These are phyloP conservation scores for Turritis glabra DNA, from an alignment of 345 rosid species.

Conservation along the genomic window DNA sequence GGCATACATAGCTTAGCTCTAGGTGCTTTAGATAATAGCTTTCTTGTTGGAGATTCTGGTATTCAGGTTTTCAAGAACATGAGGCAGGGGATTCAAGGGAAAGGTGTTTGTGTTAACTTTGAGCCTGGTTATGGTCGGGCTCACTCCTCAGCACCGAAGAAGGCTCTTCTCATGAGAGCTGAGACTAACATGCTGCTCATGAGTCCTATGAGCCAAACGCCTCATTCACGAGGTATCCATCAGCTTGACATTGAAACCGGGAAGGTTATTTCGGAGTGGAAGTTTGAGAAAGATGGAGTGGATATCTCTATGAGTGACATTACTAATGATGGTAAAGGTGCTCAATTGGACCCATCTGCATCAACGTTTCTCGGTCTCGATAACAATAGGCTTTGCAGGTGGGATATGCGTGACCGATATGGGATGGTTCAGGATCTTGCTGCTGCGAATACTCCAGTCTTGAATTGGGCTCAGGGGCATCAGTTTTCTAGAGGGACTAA, in stretches of 20 bases:
- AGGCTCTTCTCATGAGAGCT: constrained; percentile 93
- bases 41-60: constrained; percentile 87
- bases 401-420: constrained; percentile 97
- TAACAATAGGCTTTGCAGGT: constrained; percentile 92
- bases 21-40: constrained; percentile 95
- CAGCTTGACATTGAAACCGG: constrained; percentile 98
- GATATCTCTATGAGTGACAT: constrained; percentile 96
- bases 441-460: constrained; percentile 60
- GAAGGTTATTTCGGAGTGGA: constrained; percentile 88
- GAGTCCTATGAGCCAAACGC: constrained; percentile 80
- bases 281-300: constrained; percentile 91
- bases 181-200: constrained; percentile 96
- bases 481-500: constrained; percentile 99
- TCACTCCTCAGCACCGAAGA: constrained; percentile 75
- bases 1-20: constrained; percentile 96
- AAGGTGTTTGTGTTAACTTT: constrained; percentile 87
- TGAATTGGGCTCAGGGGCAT: constrained; percentile 95
- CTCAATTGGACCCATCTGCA: constrained; percentile 93
- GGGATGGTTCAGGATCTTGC: constrained; percentile 94
- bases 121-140: constrained; percentile 44
- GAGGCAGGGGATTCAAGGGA: constrained; percentile 92
- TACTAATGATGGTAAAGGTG: constrained; percentile 86
- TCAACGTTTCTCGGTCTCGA: constrained; percentile 94
- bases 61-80: constrained; percentile 95
- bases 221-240: constrained; percentile 77